Percentiles rank a stretch among this genome's conserved stretches.
phyloP scores from a whole-genome alignment of 2,329 filamentous ascomycete genomes.

The Fusarium tjaetaba region DNA sequence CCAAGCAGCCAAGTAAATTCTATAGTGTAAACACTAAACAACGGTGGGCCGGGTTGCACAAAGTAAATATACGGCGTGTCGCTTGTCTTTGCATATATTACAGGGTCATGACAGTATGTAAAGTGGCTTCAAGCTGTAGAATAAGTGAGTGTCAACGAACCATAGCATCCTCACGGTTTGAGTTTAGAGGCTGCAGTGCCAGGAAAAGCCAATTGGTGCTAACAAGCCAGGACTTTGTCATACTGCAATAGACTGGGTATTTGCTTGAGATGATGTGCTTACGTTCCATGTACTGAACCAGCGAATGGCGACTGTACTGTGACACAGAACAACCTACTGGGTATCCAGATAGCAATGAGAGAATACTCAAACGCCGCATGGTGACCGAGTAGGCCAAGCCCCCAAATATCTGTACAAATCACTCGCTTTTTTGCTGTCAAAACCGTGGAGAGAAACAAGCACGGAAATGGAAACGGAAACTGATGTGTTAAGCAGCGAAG shows the following conservation, averaged over 20 bases:
- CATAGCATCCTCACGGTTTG: too few relatives aligned
- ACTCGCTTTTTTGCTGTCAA: neutral
- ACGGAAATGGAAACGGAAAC: neutral
- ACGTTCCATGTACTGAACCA: neutral
- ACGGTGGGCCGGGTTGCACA: neutral
- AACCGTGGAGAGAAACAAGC: neutral
- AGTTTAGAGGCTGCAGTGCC: neutral
- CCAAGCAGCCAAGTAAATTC: neutral
- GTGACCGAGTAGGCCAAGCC: neutral
- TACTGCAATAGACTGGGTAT: neutral
- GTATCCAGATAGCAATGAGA: neutral
- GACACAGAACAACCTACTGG: neutral
- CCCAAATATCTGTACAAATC: neutral
- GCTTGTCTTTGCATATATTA: neutral
- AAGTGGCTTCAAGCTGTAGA: neutral
- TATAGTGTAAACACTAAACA: neutral
- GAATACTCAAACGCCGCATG: neutral
- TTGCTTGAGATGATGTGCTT: neutral
- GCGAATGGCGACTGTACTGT: neutral
- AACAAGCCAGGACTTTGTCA: neutral
- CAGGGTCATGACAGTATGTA: neutral
- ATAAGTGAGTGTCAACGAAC: neutral
- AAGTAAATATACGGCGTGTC: neutral
- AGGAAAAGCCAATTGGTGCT: neutral
- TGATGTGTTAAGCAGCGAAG: neutral